Evolutionary conservation across 805 yeast genomes (phyloP).

Genomic region (Ogataea dorogensis): DNA sequence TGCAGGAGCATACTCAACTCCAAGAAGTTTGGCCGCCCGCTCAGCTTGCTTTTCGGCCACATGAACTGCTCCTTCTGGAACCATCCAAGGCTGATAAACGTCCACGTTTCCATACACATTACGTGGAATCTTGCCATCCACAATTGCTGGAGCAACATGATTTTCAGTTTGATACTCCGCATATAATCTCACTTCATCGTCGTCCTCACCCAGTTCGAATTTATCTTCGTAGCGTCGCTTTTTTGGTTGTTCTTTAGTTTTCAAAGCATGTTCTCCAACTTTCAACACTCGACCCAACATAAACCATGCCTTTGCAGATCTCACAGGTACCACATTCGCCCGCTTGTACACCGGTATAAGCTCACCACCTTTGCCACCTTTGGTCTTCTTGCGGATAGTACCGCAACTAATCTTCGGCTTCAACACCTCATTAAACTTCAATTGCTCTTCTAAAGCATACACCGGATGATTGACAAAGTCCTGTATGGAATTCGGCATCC

Average conservation of each 20-base stretch:
- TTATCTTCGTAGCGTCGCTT: conserved; percentile 28
- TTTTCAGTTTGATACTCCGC: conserved; percentile 75
- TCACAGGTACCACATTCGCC: conserved; percentile 56
- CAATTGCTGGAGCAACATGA: conserved; percentile 64
- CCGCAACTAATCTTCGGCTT: conserved; percentile 75
- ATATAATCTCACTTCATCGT: conserved; percentile 58
- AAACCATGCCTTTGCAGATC: conserved; percentile 85
- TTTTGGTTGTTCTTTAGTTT: conserved; percentile 36
- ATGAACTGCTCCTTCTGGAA: conserved; percentile 75
- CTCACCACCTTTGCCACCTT: conserved; percentile 38
- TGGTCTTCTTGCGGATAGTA: conserved; percentile 47
- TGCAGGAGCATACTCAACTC: conserved; percentile 82
- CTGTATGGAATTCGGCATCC: conserved; percentile 79
- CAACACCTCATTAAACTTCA: conserved; percentile 70
- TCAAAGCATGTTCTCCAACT: conserved; percentile 65
- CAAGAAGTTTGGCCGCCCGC: conserved; percentile 68
- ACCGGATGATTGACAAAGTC: conserved; percentile 88
- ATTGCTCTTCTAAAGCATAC: conserved; percentile 74
- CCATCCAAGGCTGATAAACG: conserved; percentile 71
- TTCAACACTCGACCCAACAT: conserved; percentile 73
- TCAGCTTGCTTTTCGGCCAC: conserved; percentile 54
- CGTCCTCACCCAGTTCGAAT: conserved; percentile 39
- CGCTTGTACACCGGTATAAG: conserved; percentile 67
- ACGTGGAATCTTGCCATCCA: conserved; percentile 66
- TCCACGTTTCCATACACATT: conserved; percentile 86